phyloP scores from a whole-genome alignment of 176 grass and related monocot genomes.

The Leersia perrieri region DNA sequence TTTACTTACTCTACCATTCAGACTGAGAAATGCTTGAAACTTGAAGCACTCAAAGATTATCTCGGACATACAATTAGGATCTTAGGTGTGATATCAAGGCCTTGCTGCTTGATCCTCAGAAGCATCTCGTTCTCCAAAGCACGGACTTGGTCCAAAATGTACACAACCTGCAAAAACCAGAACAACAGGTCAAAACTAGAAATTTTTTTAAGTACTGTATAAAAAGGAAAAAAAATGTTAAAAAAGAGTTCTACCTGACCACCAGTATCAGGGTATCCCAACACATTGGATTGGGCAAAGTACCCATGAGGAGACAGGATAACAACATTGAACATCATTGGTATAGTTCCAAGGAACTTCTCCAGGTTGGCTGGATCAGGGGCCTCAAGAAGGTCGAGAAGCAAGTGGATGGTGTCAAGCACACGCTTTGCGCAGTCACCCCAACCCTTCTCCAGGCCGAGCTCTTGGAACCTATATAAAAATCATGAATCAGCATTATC shows the following conservation, averaged over 20 bases:
- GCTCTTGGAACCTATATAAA: conserved; percentile 71
- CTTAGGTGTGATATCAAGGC: conserved; percentile 89
- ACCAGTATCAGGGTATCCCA: conserved; percentile 96
- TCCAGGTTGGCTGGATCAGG: conserved; percentile 94
- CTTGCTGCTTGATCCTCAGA: conserved; percentile 97
- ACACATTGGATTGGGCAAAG: conserved; percentile 96
- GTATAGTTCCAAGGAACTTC: conserved; percentile 88
- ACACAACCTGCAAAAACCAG: conserved; percentile 65
- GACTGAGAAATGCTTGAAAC: conserved; percentile 1
- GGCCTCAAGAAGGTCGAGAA: conserved; percentile 93
- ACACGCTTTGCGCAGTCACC: conserved; percentile 77
- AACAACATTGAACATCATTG: conserved; percentile 97
- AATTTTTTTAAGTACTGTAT: neutral
- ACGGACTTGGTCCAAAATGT: conserved; percentile 97
- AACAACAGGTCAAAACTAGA: conserved; percentile 11
- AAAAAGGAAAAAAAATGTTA: neutral
- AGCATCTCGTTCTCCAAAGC: conserved; percentile 99
- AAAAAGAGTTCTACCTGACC: conserved; percentile 64
- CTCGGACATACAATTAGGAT: conserved; percentile 82
- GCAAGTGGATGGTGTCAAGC: conserved; percentile 74
- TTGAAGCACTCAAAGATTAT: neutral
- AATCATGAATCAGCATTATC: conserved; percentile 4
- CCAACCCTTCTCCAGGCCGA: conserved; percentile 97
- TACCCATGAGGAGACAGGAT: conserved; percentile 96
- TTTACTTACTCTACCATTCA: conserved; percentile 1